Conservation (phyloP, 202 grass and related monocot species). For the Schoenoplectus triqueter region DNA sequence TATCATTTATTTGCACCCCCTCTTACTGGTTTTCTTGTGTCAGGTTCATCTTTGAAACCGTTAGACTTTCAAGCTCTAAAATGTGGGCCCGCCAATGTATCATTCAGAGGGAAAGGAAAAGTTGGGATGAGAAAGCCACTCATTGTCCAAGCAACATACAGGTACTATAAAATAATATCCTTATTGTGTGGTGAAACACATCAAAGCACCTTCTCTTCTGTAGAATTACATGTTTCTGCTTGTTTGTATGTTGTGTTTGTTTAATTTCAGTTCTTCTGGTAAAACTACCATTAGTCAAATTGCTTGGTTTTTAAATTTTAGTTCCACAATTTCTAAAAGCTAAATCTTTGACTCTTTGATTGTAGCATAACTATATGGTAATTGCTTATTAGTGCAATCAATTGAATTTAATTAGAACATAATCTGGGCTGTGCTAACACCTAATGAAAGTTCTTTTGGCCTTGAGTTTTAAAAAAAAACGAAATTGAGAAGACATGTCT, state of each 20-base stretch:
- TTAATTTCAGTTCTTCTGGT: background rate
- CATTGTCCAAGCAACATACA: slow-evolving; percentile 28
- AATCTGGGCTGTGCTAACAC: background rate
- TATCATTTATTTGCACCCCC: background rate
- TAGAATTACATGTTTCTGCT: background rate
- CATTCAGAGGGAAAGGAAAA: slow-evolving; percentile 38
- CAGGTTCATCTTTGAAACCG: slow-evolving; percentile 32
- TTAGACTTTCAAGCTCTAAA: slow-evolving; percentile 34
- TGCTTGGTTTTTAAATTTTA: background rate
- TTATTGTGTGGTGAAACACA: background rate
- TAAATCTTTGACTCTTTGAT: background rate
- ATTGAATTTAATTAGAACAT: background rate
- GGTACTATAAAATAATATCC: slow-evolving; percentile 23
- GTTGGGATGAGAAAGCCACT: slow-evolving; percentile 19
- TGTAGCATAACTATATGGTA: background rate
- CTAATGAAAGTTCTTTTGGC: background rate
- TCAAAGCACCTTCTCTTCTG: background rate
- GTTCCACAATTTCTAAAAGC: background rate
- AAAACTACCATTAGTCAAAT: background rate
- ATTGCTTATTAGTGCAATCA: background rate
- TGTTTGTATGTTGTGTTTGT: background rate
- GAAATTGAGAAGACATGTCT: slow-evolving; percentile 10
- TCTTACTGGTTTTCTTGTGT: background rate
- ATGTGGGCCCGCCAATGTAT: slow-evolving; percentile 32
- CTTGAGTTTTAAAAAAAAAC: background rate